Evolutionary conservation across 2,329 filamentous ascomycete genomes (phyloP), one percentile per base, ranked within the genome.

Genomic region (Sarocladium kiliense): DNA sequence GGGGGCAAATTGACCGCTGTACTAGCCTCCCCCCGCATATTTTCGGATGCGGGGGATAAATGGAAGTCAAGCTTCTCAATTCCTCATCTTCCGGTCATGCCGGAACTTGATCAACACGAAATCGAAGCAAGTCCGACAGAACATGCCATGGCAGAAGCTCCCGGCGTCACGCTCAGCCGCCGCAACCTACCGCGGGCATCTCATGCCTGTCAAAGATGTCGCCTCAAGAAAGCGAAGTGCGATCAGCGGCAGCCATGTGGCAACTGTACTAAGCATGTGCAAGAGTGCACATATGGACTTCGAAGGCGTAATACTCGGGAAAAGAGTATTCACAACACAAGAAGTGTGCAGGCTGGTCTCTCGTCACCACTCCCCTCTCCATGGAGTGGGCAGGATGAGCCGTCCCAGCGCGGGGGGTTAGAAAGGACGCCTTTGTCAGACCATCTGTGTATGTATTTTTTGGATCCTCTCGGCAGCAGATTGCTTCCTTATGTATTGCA

Each of bases 201-300:
- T 3, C 47, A 51, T 51, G 47, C 30, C 14, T 51, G 30, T 23
- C 26, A 36, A 25, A 9, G 30, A 51, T 51, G 47, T 18, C 47
- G 26, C n/a, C 26, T 51, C n/a, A 51, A 51, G 44, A 49, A 51
- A 51, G 47, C 47, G 18, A 51, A 36, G 21, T 51, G 47, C 16
- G 26, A 51, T 23, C 47, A 51, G 47, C 27, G 30, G 19, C 47
- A 34, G 7, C 47, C 47, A 6, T 51, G 47, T 23, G 10, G 18
- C n/a, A 36, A 51, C 18, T 34, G 47, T n/a, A 36, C 14, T n/a
- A 51, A 51, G 18, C n/a, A 51, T 36, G 47, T 27, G n/a, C 23
- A 51, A 51, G 27, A 36, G 10, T 36, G 47, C 26, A 19, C 30
- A 7, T 51, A 51, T 36, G 27, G 12, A 34, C 10, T 23, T 5